Conservation (phyloP, 2,329 filamentous ascomycete species). For the Xylaria sp. region DNA sequence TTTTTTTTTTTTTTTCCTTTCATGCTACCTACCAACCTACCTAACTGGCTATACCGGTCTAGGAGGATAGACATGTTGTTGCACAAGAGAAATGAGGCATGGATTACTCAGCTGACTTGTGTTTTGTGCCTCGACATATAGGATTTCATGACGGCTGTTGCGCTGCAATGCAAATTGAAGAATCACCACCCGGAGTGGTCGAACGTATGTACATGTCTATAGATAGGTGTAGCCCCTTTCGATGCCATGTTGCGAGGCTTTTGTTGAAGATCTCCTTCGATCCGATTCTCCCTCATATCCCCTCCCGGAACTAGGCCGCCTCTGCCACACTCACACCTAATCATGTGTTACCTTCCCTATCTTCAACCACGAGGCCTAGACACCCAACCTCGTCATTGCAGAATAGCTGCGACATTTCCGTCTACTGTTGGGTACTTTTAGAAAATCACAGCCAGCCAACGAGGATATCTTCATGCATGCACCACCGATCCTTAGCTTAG, state of each 20-base stretch:
- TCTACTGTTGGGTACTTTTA: not conserved
- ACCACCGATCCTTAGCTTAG: not conserved
- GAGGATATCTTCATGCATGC: slow-evolving; percentile 1
- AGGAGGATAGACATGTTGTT: slow-evolving; percentile 2
- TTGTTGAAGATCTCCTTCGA: not conserved
- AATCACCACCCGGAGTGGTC: slow-evolving; percentile 83
- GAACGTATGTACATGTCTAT: slow-evolving; percentile 62
- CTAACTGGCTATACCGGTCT: not conserved
- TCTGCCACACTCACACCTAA: slow-evolving; percentile 8
- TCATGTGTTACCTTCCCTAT: slow-evolving; percentile 8
- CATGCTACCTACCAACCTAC: not conserved
- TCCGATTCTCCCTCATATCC: not conserved
- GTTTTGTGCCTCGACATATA: slow-evolving; percentile 46
- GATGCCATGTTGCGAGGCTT: slow-evolving; percentile 29
- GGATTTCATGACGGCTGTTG: slow-evolving; percentile 81
- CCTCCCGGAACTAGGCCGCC: not conserved
- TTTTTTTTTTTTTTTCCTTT: no score
- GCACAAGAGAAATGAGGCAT: slow-evolving; percentile 14
- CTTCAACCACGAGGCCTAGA: not conserved
- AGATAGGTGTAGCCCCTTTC: slow-evolving; percentile 6
- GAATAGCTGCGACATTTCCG: not conserved
- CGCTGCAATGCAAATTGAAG: slow-evolving; percentile 72
- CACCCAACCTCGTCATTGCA: no score
- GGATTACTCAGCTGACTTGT: slow-evolving; percentile 38
- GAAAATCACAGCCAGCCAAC: not conserved